Evolutionary conservation across 2,329 filamentous ascomycete genomes (phyloP).

Genomic region (Bipolaris zeicola): DNA sequence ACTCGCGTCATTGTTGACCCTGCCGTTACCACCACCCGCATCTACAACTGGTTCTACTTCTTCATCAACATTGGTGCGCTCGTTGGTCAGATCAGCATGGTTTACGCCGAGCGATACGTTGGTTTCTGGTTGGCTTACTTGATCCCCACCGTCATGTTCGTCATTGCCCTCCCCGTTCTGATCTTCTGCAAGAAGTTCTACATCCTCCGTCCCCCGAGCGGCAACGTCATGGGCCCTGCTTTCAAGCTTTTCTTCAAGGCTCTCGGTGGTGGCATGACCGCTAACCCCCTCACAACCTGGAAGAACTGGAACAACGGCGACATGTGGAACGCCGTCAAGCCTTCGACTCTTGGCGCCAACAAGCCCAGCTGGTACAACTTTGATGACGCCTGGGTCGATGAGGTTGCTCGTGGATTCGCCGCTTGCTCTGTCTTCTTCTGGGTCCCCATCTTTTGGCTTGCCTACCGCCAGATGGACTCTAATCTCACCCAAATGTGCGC

Average conservation of each 20-base stretch:
- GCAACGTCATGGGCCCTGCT: constrained; percentile 71
- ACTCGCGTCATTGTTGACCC: constrained; percentile 70
- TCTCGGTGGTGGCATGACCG: constrained; percentile 62
- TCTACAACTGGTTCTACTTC: constrained; percentile 63
- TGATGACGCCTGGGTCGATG: constrained; percentile 81
- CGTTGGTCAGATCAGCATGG: constrained; percentile 46
- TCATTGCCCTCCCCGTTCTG: constrained; percentile 64
- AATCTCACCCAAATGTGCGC: constrained; percentile 70
- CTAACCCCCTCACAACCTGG: constrained; percentile 63
- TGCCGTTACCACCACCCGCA: constrained; percentile 67
- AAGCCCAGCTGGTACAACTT: constrained; percentile 76
- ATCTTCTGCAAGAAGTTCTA: constrained; percentile 66
- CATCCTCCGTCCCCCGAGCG: constrained; percentile 65
- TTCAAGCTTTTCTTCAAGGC: constrained; percentile 59
- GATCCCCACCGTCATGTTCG: constrained; percentile 69
- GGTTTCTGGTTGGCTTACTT: constrained; percentile 76
- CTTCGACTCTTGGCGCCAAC: constrained; percentile 61
- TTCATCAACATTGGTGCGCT: constrained; percentile 49
- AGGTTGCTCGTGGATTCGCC: constrained; percentile 67
- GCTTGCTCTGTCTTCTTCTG: constrained; percentile 58
- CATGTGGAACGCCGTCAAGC: constrained; percentile 70
- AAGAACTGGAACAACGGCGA: constrained; percentile 60
- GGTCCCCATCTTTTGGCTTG: constrained; percentile 69
- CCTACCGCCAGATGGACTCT: constrained; percentile 70
- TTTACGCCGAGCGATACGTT: constrained; percentile 54